Evolutionary conservation across 1,284 basidiomycete genomes (phyloP).

Genomic region (Exsudoporus floridanus): DNA sequence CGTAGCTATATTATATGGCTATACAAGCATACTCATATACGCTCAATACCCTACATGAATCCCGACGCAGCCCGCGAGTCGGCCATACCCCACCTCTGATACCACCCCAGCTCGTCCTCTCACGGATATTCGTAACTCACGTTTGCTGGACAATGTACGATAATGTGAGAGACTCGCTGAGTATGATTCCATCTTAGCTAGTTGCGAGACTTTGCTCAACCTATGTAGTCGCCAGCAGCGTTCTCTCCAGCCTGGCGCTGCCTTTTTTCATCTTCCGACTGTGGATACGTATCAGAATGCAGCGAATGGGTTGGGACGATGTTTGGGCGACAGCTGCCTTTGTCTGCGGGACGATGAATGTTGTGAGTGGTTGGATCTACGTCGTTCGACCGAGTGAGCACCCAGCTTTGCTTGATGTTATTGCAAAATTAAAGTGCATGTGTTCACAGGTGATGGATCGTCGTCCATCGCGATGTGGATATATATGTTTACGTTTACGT

Average conservation of each 20-base stretch:
- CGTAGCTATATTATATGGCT: background rate
- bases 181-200: background rate
- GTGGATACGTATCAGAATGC: conserved; percentile 22
- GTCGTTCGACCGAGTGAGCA: conserved; percentile 1
- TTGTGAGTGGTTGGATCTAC: conserved; percentile 4
- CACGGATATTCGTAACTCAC: background rate
- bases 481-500: conserved; percentile 7
- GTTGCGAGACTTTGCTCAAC: background rate
- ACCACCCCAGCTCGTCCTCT: background rate
- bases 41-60: background rate
- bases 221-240: conserved; percentile 7
- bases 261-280: conserved; percentile 17
- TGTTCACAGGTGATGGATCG: background rate
- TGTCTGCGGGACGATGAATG: conserved; percentile 1
- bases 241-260: conserved; percentile 11
- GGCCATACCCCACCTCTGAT: background rate
- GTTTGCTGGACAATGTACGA: conserved; percentile 4
- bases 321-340: conserved; percentile 19
- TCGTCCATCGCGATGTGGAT: conserved; percentile 3
- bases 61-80: background rate
- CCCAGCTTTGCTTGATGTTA: background rate
- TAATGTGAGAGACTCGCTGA: background rate
- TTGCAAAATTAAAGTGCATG: background rate
- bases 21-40: background rate
- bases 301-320: conserved; percentile 25